Evolutionary conservation across 441 rosid species (phyloP).

Genomic region (Pelargonium citronellum): DNA sequence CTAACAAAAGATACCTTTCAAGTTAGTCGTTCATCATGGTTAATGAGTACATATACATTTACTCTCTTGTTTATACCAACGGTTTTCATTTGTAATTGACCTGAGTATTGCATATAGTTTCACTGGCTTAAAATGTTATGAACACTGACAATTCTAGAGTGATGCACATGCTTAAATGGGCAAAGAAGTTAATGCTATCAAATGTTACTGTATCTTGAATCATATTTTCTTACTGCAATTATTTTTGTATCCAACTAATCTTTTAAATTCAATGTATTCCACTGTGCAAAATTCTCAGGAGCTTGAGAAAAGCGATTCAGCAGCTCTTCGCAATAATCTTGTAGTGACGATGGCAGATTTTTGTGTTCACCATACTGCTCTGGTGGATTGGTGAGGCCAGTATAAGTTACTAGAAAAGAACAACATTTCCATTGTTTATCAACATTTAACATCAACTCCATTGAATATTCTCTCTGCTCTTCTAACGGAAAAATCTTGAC

Average conservation of each 20-base stretch:
- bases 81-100: too few relatives aligned
- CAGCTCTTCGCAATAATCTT: slow-evolving; percentile 86
- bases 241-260: background rate
- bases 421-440: slow-evolving; percentile 7
- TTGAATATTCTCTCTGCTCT: slow-evolving; percentile 19
- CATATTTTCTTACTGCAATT: background rate
- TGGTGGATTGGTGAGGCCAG: slow-evolving; percentile 77
- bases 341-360: slow-evolving; percentile 85
- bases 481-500: slow-evolving; percentile 25
- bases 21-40: too few relatives aligned
- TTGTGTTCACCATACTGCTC: slow-evolving; percentile 83
- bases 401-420: slow-evolving; percentile 10
- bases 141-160: too few relatives aligned
- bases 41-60: too few relatives aligned
- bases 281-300: slow-evolving; percentile 42
- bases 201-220: background rate
- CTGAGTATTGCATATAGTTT: too few relatives aligned
- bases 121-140: too few relatives aligned
- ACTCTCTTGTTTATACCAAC: too few relatives aligned
- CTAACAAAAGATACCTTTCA: too few relatives aligned
- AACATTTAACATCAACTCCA: background rate
- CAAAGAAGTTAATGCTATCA: too few relatives aligned
- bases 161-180: too few relatives aligned
- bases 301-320: slow-evolving; percentile 83
- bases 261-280: background rate